A percentile compares a stretch with the other conserved stretches of the same genome.
Conservation (phyloP, 2,329 filamentous ascomycete genomes). For the Aspergillus ibericus region DNA sequence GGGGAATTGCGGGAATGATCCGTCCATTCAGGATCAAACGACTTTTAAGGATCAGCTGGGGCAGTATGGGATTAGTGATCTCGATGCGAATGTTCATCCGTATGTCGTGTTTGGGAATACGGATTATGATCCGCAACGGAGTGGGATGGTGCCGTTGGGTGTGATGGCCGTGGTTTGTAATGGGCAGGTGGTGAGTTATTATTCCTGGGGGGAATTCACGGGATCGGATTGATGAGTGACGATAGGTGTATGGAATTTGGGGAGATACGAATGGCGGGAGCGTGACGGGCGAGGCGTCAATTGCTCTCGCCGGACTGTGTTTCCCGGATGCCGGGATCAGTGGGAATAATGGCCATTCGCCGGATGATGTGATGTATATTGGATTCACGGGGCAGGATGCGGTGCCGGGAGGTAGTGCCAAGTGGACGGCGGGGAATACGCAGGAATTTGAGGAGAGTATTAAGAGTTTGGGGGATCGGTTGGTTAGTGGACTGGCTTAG, state of each 20-base stretch:
- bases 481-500: conserved; percentile 41
- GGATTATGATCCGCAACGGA: conserved; percentile 45
- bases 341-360: conserved; percentile 57
- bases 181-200: conserved; percentile 44
- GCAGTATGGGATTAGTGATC: conserved; percentile 45
- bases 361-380: conserved; percentile 62
- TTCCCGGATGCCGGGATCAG: conserved; percentile 49
- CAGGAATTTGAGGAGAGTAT: conserved; percentile 50
- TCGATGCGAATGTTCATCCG: conserved; percentile 54
- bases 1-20: conserved; percentile 48
- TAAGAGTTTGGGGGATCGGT: conserved; percentile 50
- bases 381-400: conserved; percentile 60
- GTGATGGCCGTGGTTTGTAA: conserved; percentile 59
- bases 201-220: background rate
- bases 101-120: conserved; percentile 58
- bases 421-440: conserved; percentile 51
- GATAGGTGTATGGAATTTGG: conserved; percentile 59
- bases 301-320: conserved; percentile 59
- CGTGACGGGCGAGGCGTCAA: conserved; percentile 57
- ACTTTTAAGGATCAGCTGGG: conserved; percentile 47
- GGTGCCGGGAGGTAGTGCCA: conserved; percentile 56
- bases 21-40: conserved; percentile 45
- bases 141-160: conserved; percentile 53
- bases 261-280: conserved; percentile 62
- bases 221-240: background rate